Evolutionary conservation across 1,284 basidiomycete genomes (phyloP).

Genomic region (Moniliophthora roreri): DNA sequence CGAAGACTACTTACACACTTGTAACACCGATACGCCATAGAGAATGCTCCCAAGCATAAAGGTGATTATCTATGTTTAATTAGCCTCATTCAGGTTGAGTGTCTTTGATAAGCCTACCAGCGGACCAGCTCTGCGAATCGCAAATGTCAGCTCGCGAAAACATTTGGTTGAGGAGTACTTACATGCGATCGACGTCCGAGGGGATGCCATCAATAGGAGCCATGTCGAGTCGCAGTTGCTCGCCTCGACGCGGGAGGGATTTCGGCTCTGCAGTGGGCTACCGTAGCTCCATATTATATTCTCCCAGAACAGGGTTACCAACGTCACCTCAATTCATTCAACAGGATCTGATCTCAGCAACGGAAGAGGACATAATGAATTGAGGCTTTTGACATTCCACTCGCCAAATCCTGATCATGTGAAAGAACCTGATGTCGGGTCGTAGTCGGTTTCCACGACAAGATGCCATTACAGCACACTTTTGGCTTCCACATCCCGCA

Average conservation of each 20-base stretch:
- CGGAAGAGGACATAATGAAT: too few species aligned
- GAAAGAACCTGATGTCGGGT: too few species aligned
- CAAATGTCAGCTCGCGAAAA: too few species aligned
- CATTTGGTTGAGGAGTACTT: neutral
- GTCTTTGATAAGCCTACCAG: neutral
- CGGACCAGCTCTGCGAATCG: neutral
- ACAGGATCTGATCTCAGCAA: too few species aligned
- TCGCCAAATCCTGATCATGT: too few species aligned
- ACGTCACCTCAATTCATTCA: too few species aligned
- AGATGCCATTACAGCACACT: too few species aligned
- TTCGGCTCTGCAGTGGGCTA: neutral
- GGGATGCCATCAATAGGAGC: neutral
- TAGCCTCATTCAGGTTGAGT: neutral
- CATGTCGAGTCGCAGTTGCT: neutral
- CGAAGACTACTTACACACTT: neutral
- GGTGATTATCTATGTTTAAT: neutral
- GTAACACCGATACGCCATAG: neutral
- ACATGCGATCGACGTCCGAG: neutral
- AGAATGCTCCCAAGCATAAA: slow-evolving; percentile 2
- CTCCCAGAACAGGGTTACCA: too few species aligned
- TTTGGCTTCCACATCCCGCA: too few species aligned
- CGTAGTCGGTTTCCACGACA: too few species aligned
- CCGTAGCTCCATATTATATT: neutral
- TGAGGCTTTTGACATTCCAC: too few species aligned
- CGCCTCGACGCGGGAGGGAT: neutral